Conservation (phyloP, 805 yeast species). For the Candida sakaeoensis region DNA sequence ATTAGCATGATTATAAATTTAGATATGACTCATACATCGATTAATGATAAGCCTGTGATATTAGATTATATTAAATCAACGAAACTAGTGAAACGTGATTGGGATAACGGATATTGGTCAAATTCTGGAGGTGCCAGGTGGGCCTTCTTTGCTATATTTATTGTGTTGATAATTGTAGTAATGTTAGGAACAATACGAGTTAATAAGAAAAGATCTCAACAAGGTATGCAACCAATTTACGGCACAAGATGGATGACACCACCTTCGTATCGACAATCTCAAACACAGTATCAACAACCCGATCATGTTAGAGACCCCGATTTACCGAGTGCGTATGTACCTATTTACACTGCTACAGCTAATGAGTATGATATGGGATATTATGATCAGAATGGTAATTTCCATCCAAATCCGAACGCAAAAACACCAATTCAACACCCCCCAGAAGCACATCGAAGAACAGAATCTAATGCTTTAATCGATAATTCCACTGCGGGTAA, state of each 20-base stretch:
- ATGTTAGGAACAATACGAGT: conserved; percentile 49
- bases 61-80: background rate
- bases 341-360: conserved; percentile 63
- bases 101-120: conserved; percentile 14
- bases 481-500: background rate
- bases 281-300: conserved; percentile 50
- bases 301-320: conserved; percentile 37
- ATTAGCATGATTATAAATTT: background rate
- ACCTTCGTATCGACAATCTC: conserved; percentile 68
- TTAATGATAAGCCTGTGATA: background rate
- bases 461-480: conserved; percentile 1
- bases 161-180: conserved; percentile 45
- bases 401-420: conserved; percentile 33
- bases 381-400: conserved; percentile 59
- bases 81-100: conserved; percentile 12
- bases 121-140: conserved; percentile 46
- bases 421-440: conserved; percentile 16
- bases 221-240: conserved; percentile 56
- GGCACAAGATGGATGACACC: conserved; percentile 90
- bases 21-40: background rate
- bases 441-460: conserved; percentile 24
- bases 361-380: conserved; percentile 75
- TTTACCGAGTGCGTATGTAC: conserved; percentile 47
- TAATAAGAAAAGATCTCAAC: conserved; percentile 48
- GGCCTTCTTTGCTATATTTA: conserved; percentile 63